Evolutionary conservation across 345 rosid genomes (phyloP), one percentile per base, ranked within the genome.

Genomic region (Hevea brasiliensis): DNA sequence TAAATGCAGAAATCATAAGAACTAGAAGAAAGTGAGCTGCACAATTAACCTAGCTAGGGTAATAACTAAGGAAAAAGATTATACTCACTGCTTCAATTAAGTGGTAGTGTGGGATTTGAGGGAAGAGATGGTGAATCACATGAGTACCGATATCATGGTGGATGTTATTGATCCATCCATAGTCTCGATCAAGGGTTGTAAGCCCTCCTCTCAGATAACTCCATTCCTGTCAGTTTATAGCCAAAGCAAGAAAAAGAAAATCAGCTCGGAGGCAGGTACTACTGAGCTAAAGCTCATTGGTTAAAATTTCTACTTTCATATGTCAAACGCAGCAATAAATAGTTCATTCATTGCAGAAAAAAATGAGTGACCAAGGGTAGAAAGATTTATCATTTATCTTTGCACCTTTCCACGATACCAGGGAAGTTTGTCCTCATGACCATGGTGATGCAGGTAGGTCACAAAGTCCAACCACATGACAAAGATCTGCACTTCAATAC

Each of bases 81-180:
- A 0, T 61, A 75, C 88, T 85, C 61, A 93, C 97, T 66, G 98
- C 98, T 70, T 93, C 98, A 5, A 87, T 79, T 45, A 93, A 76
- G 75, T 87, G 95, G 72, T 93, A 91, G 72, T 91, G 98, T 35
- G 97, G 98, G 81, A 93, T 93, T 77, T 93, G 98, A 72, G 98
- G 98, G 85, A 93, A 93, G 70, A 91, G 92, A 75, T 93, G 98
- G 64, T 93, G 98, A 61, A 93, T 86, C 70, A 93, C 97, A 73
- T 93, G 97, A 50, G 98, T 93, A 81, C 98, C 98, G 70, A 89
- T 90, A 59, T 93, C 95, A 70, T 93, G 98, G 81, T 93, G 98
- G 74, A 93, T 82, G 42, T 84, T 85, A 77, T 93, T 93, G 70
- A 93, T 84, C 80, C 78, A 61, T 51, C 97, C 97, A 37, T 93